phyloP scores from a whole-genome alignment of 495 filamentous ascomycete genomes.

The Evansstolkia leycettana region DNA sequence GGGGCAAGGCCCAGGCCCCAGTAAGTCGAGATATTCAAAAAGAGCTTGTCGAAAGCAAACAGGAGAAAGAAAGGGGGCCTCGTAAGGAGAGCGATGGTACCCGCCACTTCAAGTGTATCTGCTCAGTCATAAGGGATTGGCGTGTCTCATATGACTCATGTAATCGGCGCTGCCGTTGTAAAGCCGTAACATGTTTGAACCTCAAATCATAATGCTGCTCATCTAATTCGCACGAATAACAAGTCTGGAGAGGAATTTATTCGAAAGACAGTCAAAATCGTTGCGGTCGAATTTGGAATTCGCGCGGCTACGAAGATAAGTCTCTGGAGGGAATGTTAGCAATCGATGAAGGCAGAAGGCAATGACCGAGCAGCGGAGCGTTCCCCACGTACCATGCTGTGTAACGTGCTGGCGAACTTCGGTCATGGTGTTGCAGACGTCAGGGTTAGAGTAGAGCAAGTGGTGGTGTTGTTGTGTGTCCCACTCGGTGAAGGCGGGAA shows the following conservation, averaged over 20 bases:
- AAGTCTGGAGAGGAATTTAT: slow-evolving; percentile 88
- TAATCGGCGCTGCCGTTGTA: slow-evolving; percentile 10
- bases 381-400: slow-evolving; percentile 61
- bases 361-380: neutral
- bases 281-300: slow-evolving; percentile 69
- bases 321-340: slow-evolving; percentile 35
- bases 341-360: neutral
- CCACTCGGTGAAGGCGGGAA: slow-evolving; percentile 83
- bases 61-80: slow-evolving; percentile 5
- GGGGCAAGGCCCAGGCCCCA: neutral
- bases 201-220: slow-evolving; percentile 4
- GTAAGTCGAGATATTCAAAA: too few relatives aligned
- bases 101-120: slow-evolving; percentile 7
- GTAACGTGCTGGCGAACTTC: slow-evolving; percentile 81
- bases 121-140: slow-evolving; percentile 15
- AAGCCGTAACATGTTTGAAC: slow-evolving; percentile 10
- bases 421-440: slow-evolving; percentile 87
- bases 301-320: slow-evolving; percentile 44
- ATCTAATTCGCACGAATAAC: slow-evolving; percentile 81
- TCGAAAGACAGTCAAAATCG: slow-evolving; percentile 87
- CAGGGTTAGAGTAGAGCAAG: slow-evolving; percentile 71
- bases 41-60: slow-evolving; percentile 2
- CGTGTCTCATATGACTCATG: slow-evolving; percentile 15
- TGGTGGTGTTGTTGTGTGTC: slow-evolving; percentile 80
- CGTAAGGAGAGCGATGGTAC: slow-evolving; percentile 6